These are phyloP conservation scores for Colletotrichum spinosum DNA, from an alignment of 2,329 filamentous ascomycete genomes.

Conservation along the genomic window DNA sequence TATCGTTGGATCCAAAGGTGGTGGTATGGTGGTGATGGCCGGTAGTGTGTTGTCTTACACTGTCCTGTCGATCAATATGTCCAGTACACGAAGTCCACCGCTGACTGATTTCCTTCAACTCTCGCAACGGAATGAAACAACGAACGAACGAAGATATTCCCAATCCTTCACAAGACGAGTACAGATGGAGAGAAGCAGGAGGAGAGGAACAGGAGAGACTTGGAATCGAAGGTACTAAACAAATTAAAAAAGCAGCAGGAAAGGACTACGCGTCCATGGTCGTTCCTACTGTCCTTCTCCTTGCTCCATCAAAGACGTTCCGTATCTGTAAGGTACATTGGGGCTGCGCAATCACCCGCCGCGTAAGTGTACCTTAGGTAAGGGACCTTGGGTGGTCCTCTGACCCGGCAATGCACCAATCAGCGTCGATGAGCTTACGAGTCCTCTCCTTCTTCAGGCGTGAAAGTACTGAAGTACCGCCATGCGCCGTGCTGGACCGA, in stretches of 20 bases:
- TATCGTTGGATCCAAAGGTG: constrained; percentile 1
- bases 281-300: too few relatives aligned
- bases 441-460: constrained; percentile 38
- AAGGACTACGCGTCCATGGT: constrained; percentile 20
- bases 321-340: constrained; percentile 6
- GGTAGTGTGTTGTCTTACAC: constrained; percentile 4
- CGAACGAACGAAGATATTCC: constrained; percentile 12
- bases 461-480: too few relatives aligned
- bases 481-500: too few relatives aligned
- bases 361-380: too few relatives aligned
- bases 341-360: constrained; percentile 29
- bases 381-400: too few relatives aligned
- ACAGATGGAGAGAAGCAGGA: background rate
- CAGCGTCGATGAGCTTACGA: constrained; percentile 48
- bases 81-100: too few relatives aligned
- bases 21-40: constrained; percentile 5
- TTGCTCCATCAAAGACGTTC: too few relatives aligned
- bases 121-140: background rate
- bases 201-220: background rate
- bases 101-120: too few relatives aligned
- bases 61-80: background rate
- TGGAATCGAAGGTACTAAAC: background rate
- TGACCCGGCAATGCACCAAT: constrained; percentile 42
- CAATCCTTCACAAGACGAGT: constrained; percentile 6
- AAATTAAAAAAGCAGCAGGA: background rate